phyloP scores from a whole-genome alignment of 1,284 basidiomycete genomes.

The Rhodotorula sp. region DNA sequence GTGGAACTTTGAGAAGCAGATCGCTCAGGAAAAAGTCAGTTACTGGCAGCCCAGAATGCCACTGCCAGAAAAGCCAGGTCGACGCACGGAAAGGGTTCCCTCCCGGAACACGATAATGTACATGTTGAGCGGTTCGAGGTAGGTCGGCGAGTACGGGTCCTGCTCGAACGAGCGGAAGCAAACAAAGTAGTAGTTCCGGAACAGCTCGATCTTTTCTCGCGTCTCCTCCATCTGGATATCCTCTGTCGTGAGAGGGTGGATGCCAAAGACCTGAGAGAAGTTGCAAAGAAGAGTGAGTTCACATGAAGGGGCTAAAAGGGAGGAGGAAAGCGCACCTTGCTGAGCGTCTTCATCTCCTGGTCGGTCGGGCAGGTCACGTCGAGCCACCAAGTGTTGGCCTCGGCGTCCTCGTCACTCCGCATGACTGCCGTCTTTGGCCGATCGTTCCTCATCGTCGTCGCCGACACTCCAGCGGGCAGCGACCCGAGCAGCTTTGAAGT shows the following conservation, averaged over 20 bases:
- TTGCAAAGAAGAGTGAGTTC: constrained; percentile 4
- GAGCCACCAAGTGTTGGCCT: constrained; percentile 93
- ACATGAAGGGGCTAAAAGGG: neutral
- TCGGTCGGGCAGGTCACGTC: constrained; percentile 93
- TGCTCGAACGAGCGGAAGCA: constrained; percentile 99
- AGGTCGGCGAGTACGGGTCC: constrained; percentile 94
- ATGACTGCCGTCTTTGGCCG: constrained; percentile 33
- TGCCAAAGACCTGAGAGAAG: constrained; percentile 74
- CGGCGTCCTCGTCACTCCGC: constrained; percentile 56
- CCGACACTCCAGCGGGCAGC: constrained; percentile 20
- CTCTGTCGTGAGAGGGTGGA: constrained; percentile 97
- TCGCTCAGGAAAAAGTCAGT: neutral
- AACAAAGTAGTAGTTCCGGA: constrained; percentile 97
- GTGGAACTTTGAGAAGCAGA: constrained; percentile 68
- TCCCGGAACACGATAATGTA: constrained; percentile 99
- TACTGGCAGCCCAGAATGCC: neutral
- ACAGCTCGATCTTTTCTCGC: constrained; percentile 98
- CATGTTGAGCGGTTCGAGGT: constrained; percentile 98
- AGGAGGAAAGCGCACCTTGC: constrained; percentile 61
- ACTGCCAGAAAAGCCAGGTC: neutral
- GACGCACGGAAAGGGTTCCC: constrained; percentile 83
- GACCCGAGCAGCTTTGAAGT: neutral
- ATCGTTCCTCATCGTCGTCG: constrained; percentile 17
- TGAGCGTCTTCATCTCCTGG: constrained; percentile 95
- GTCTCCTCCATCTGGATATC: constrained; percentile 99